Evolutionary conservation across 2,329 filamentous ascomycete species (phyloP).

Genomic region (Chalara sp.): DNA sequence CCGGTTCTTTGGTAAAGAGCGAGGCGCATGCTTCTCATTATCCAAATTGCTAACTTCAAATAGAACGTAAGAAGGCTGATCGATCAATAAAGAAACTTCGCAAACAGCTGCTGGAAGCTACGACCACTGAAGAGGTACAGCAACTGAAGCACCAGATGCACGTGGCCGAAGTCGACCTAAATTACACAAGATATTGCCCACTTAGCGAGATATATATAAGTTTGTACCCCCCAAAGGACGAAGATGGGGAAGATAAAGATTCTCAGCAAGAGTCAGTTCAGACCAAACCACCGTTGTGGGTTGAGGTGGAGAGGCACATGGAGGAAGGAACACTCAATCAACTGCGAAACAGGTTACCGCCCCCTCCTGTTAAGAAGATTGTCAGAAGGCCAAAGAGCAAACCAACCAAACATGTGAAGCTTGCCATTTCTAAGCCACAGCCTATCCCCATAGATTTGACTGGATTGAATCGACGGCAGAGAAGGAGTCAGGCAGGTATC

Average conservation of each 20-base stretch:
- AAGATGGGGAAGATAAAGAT: conserved; percentile 26
- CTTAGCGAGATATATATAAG: conserved; percentile 65
- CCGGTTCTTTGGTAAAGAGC: conserved; percentile 66
- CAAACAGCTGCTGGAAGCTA: conserved; percentile 46
- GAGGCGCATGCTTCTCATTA: neutral
- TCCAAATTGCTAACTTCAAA: conserved; percentile 7
- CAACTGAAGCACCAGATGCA: conserved; percentile 53
- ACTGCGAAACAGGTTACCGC: conserved; percentile 20
- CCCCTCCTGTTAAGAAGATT: conserved; percentile 2
- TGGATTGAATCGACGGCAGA: conserved; percentile 24
- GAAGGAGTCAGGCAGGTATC: conserved; percentile 18
- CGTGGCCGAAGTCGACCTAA: conserved; percentile 64
- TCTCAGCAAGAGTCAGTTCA: conserved; percentile 21
- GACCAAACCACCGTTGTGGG: conserved; percentile 55
- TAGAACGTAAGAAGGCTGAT: conserved; percentile 67
- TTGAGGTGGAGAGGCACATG: conserved; percentile 57
- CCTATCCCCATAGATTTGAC: conserved; percentile 17
- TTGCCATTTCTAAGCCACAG: neutral
- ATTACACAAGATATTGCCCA: conserved; percentile 69
- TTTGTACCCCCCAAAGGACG: conserved; percentile 43
- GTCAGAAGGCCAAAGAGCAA: conserved; percentile 12
- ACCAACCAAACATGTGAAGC: conserved; percentile 10
- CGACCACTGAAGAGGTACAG: conserved; percentile 44
- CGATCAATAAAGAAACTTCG: conserved; percentile 59
- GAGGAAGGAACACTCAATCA: conserved; percentile 37